phyloP scores from a whole-genome alignment of 768 basidiomycete species.

The Tricholoma bakamatsutake region DNA sequence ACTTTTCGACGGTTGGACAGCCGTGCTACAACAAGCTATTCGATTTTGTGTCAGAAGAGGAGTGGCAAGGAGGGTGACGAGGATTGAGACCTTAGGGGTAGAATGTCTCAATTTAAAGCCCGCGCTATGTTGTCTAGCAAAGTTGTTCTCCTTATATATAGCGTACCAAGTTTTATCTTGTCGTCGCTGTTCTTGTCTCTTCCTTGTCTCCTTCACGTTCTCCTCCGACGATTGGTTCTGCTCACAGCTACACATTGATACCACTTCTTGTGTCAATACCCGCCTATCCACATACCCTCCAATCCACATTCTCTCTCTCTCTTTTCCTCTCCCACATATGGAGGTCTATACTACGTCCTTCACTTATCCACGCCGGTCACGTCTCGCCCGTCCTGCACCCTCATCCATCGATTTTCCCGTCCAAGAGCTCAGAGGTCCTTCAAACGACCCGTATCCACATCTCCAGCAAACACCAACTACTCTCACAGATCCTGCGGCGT shows the following conservation, averaged over 20 bases:
- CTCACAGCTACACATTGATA: slow-evolving; percentile 37
- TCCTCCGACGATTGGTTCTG: slow-evolving; percentile 24
- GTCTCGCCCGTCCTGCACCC: slow-evolving; percentile 57
- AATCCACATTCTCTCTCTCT: slow-evolving; percentile 7
- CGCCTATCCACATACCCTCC: slow-evolving; percentile 37
- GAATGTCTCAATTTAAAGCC: slow-evolving; percentile 28
- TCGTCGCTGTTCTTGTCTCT: slow-evolving; percentile 15
- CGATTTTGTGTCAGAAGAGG: slow-evolving; percentile 41
- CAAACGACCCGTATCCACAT: slow-evolving; percentile 32
- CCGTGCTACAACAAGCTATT: slow-evolving; percentile 65
- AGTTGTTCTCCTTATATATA: slow-evolving; percentile 19
- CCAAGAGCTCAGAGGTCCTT: slow-evolving; percentile 39
- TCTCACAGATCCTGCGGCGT: slow-evolving; percentile 31
- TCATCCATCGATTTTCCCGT: slow-evolving; percentile 59
- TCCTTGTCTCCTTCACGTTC: slow-evolving; percentile 25
- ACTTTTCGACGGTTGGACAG: slow-evolving; percentile 52
- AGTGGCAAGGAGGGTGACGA: slow-evolving; percentile 50
- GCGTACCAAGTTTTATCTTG: slow-evolving; percentile 4
- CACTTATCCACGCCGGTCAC: slow-evolving; percentile 81
- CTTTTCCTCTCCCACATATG: slow-evolving; percentile 43
- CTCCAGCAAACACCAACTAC: slow-evolving; percentile 31
- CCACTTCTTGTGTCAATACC: slow-evolving; percentile 50
- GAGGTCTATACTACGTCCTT: slow-evolving; percentile 95
- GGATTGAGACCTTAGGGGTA: slow-evolving; percentile 22
- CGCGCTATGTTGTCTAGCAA: slow-evolving; percentile 21